Conservation (phyloP, 176 grass and related monocot genomes). For the Bromus sterilis region DNA sequence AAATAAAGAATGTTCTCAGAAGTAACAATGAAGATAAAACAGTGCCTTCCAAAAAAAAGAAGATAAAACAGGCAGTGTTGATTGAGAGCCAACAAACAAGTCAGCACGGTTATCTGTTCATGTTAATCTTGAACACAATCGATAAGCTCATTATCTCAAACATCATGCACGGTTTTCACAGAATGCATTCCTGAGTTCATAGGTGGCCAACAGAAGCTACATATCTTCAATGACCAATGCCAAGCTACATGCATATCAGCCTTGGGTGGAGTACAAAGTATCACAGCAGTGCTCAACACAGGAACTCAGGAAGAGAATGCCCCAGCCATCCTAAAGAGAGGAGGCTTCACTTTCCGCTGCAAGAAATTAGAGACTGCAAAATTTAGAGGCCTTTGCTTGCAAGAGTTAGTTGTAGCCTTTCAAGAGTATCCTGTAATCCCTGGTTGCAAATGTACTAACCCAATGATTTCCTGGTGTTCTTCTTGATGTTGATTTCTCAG, state of each 20-base stretch:
- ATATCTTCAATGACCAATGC: not conserved
- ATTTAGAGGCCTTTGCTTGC: not conserved
- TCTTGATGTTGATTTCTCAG: slow-evolving; percentile 28
- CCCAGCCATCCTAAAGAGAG: not conserved
- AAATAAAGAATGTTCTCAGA: too few species aligned
- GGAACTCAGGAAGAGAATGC: not conserved
- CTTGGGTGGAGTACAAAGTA: slow-evolving; percentile 7
- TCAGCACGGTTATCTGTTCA: not conserved
- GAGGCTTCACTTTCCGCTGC: slow-evolving; percentile 41
- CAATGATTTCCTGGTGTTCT: slow-evolving; percentile 68
- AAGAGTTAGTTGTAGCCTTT: slow-evolving; percentile 97
- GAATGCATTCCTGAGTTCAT: not conserved
- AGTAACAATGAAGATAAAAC: too few species aligned
- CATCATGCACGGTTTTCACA: not conserved
- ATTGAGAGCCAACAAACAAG: not conserved
- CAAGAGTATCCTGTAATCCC: slow-evolving; percentile 30
- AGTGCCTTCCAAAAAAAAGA: too few species aligned
- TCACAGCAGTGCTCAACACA: not conserved
- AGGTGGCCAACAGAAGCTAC: not conserved
- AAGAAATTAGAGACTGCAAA: not conserved
- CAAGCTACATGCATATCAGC: slow-evolving; percentile 16
- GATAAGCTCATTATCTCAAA: slow-evolving; percentile 9
- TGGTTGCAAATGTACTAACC: slow-evolving; percentile 28
- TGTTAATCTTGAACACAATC: not conserved
- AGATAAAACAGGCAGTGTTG: not conserved